These are phyloP conservation scores for Artemisia argyi DNA, from an alignment of 129 eudicot species.

Conservation along the genomic window DNA sequence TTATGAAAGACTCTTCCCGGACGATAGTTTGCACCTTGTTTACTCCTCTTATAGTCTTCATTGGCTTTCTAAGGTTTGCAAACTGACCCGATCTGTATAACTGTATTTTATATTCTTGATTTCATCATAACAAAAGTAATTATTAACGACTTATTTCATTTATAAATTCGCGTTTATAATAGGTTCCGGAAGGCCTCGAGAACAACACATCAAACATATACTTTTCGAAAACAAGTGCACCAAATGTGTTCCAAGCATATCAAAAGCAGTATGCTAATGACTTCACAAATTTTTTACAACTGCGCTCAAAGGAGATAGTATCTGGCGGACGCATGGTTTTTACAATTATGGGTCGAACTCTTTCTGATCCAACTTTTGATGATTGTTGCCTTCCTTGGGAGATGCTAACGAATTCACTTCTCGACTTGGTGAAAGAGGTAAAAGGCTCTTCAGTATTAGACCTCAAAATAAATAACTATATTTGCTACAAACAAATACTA, in stretches of 20 bases:
- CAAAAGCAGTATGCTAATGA: slow-evolving; percentile 29
- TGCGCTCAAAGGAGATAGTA: slow-evolving; percentile 31
- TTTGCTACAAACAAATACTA: not conserved
- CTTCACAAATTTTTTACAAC: slow-evolving; percentile 27
- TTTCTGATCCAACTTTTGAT: too few species aligned
- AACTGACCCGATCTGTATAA: not conserved
- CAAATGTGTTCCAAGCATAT: slow-evolving; percentile 37
- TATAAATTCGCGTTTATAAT: not conserved
- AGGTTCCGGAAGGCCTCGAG: slow-evolving; percentile 45
- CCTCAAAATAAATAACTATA: not conserved
- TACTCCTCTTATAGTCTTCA: slow-evolving; percentile 70
- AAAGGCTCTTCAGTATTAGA: not conserved
- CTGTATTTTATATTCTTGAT: too few species aligned
- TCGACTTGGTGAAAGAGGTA: slow-evolving; percentile 27
- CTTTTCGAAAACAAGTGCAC: slow-evolving; percentile 39
- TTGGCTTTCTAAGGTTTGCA: slow-evolving; percentile 72
- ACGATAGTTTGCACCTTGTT: slow-evolving; percentile 47
- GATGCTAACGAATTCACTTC: slow-evolving; percentile 31
- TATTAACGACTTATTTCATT: too few species aligned
- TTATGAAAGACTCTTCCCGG: slow-evolving; percentile 48
- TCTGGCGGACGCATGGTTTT: slow-evolving; percentile 33
- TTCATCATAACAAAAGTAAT: too few species aligned
- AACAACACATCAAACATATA: slow-evolving; percentile 32
- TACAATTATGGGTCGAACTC: too few species aligned
- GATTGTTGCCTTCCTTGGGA: slow-evolving; percentile 7